Evolutionary conservation across 345 rosid species (phyloP).

Genomic region (Syzygium aromaticum): DNA sequence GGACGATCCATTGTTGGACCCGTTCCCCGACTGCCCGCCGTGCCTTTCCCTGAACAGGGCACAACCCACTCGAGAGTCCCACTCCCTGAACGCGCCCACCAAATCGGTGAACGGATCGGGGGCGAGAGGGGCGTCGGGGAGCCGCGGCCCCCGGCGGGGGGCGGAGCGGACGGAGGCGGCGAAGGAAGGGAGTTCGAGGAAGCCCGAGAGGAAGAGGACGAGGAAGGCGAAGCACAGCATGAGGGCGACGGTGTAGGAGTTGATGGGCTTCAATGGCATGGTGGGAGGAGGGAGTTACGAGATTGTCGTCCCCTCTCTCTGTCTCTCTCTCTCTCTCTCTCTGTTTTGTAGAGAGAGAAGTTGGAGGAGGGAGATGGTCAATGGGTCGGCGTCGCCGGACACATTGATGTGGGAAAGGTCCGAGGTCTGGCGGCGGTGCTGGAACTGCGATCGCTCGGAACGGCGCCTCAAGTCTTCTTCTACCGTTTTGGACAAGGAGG

Average conservation of each 20-base stretch:
- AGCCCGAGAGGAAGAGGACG: constrained; percentile 67
- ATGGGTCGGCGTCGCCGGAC: not conserved
- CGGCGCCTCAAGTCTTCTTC: not conserved
- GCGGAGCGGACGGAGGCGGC: constrained; percentile 20
- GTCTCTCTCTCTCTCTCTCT: not conserved
- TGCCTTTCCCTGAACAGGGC: constrained; percentile 41
- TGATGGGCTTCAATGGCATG: constrained; percentile 60
- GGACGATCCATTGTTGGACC: constrained; percentile 39
- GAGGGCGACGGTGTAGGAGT: constrained; percentile 32
- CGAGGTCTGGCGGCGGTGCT: not conserved
- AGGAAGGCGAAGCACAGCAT: constrained; percentile 57
- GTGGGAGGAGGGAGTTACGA: not conserved
- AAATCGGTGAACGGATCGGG: constrained; percentile 58
- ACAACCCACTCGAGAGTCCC: constrained; percentile 89
- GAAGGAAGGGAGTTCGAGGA: constrained; percentile 65
- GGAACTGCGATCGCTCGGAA: not conserved
- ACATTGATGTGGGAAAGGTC: not conserved
- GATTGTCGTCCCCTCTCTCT: not conserved
- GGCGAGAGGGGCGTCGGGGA: constrained; percentile 3
- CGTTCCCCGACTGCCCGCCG: constrained; percentile 15
- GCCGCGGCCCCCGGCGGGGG: not conserved
- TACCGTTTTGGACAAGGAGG: not conserved
- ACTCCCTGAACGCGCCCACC: constrained; percentile 38
- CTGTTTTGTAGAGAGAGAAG: not conserved
- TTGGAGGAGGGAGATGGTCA: not conserved